A percentile compares a stretch with the other conserved stretches of the same genome.
phyloP scores from a whole-genome alignment of 176 grass and related monocot genomes.

The Triticum urartu region DNA sequence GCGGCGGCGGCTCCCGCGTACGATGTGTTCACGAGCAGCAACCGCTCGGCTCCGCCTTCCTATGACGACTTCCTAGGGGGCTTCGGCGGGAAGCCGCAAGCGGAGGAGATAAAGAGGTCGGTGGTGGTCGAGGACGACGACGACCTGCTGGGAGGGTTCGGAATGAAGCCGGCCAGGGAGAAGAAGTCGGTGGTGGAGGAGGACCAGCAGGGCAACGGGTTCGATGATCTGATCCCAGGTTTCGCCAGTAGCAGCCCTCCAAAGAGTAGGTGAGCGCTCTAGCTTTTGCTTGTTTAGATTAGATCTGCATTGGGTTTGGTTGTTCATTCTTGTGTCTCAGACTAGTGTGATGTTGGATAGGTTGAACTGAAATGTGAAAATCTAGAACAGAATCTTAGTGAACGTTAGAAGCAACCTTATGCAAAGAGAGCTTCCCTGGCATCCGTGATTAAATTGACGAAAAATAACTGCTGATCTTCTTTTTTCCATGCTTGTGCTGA shows the following conservation, averaged over 20 bases:
- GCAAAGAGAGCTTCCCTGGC: background rate
- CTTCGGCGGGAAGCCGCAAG: conserved; percentile 38
- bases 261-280: conserved; percentile 42
- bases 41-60: conserved; percentile 25
- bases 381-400: background rate
- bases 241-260: conserved; percentile 50
- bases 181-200: conserved; percentile 23
- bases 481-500: background rate
- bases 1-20: conserved; percentile 40
- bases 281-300: conserved; percentile 31
- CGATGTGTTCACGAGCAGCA: conserved; percentile 46
- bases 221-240: conserved; percentile 81
- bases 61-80: conserved; percentile 75
- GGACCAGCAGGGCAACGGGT: conserved; percentile 12
- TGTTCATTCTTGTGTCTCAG: background rate
- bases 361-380: conserved; percentile 20
- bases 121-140: conserved; percentile 41
- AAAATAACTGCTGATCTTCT: background rate
- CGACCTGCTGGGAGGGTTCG: conserved; percentile 68
- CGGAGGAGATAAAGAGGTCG: conserved; percentile 27
- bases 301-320: conserved; percentile 29
- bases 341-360: background rate
- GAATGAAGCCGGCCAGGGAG: conserved; percentile 23
- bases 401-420: background rate
- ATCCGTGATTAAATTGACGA: background rate